Base-by-base conservation (phyloP, 345 rosid genomes). In the Mallotus nudiflorus region DNA sequence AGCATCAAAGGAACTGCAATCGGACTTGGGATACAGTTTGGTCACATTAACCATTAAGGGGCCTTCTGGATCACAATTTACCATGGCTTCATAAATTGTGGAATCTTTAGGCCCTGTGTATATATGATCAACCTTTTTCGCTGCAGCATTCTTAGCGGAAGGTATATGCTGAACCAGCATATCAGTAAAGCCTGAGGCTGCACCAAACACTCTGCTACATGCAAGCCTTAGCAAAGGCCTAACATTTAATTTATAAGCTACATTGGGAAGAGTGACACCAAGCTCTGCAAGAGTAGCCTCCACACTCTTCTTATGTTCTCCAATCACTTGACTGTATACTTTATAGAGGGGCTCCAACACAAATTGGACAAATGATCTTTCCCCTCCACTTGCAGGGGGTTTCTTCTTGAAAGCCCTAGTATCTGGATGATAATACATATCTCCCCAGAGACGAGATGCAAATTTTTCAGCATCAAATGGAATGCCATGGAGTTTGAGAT, bases 31-130 rank as follows among this genome's bases (percentile, higher is more conserved):
- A 77, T 95, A 95, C 67, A 95, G 75, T 77, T 95, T 92, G 61
- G 97, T 95, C 67, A 92, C 94, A 82, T 92, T 95, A 44, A 95
- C 96, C 96, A 92, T 95, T 59, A 90, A 88, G 60, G 96, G 99
- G 35, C 98, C 99, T 67, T 84, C 69, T 40, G 90, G 86, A 88
- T 92, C 96, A 75, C 99, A 95, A 22, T 82, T 90, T 62, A 84
- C 82, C 98, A 92, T 95, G 33, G 97, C 85, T 77, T 88, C 78
- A 74, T 89, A 89, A 69, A 89, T 87, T 60, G 48, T 65, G 28
- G 96, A 84, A 77, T 89, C 85, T 74, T 82, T 88, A 62, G 98
- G 87, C 58, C 96, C 99, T 19, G 97, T 84, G 75, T 95, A 90
- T 56, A 73, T 69, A 72, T 85, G 98, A 68, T 90, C 98, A 54